Conservation (phyloP, 1,139 yeast species). For the Geotrichum siamense region DNA sequence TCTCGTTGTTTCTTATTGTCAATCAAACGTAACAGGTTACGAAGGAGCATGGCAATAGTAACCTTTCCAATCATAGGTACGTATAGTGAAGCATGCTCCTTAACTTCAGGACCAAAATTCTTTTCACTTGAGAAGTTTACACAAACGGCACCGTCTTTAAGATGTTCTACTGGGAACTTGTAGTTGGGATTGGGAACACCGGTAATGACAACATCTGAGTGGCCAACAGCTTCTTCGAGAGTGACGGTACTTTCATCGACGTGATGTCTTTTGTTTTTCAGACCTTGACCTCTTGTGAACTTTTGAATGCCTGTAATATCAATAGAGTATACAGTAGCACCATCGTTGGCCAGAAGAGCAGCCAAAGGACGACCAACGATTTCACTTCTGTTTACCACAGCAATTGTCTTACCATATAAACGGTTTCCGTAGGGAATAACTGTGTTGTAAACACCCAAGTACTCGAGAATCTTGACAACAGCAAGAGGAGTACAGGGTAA, state of each 20-base stretch:
- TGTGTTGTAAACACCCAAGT: constrained; percentile 76
- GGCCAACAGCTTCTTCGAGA: constrained; percentile 58
- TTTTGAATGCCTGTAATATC: constrained; percentile 83
- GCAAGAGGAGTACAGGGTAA: constrained; percentile 96
- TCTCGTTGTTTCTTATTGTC: constrained; percentile 44
- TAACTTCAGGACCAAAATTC: constrained; percentile 75
- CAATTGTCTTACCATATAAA: constrained; percentile 82
- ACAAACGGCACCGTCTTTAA: constrained; percentile 82
- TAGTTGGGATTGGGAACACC: constrained; percentile 84
- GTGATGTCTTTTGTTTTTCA: constrained; percentile 73
- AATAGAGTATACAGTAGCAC: constrained; percentile 90
- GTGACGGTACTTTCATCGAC: constrained; percentile 56
- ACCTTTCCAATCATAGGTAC: constrained; percentile 97
- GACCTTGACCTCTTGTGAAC: constrained; percentile 90
- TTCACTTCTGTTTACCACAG: constrained; percentile 88
- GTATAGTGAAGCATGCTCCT: constrained; percentile 77
- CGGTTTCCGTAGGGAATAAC: constrained; percentile 83
- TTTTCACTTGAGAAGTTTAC: constrained; percentile 84
- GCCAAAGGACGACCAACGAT: constrained; percentile 97
- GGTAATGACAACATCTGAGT: constrained; percentile 86
- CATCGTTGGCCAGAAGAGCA: constrained; percentile 91
- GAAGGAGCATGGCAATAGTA: constrained; percentile 84
- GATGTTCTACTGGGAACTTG: constrained; percentile 75
- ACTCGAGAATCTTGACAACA: constrained; percentile 85
- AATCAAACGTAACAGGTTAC: constrained; percentile 76